Base-by-base conservation (phyloP, 345 rosid species). In the Citrus australasica region DNA sequence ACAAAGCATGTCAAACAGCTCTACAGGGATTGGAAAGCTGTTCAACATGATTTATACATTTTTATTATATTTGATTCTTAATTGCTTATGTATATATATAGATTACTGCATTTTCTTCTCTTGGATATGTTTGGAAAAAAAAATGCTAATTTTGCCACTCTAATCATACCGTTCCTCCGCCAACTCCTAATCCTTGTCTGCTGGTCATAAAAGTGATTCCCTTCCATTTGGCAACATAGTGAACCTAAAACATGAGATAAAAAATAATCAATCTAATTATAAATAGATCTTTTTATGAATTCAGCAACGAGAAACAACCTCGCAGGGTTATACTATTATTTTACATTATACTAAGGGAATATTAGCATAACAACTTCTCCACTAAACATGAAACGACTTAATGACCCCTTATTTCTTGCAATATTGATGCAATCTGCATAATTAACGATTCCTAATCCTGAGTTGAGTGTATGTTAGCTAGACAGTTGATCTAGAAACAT, bases 201-300 rank as follows among this genome's bases (percentile, higher is more conserved):
- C 98, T 95, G 17, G 99, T 95, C 99, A 95, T 95, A 84, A 95
- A 95, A 28, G 98, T 95, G 69, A 95, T 83, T 76, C 92, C 94
- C 79, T 84, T 95, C 99, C 99, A 95, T 87, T 92, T 93, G 9
- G 99, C 98, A 84, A 93, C 99, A 82, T 92, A 95, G 83, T 95
- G 99, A 80, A 95, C 91, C 99, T 95, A 77, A 72, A 79, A 67
- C 63, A 48, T 7, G 48, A 77, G 37, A 60, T 28, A 30, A 46
- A 42, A 46, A 46, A 46, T 46, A 46, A 46, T 46, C 51, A 46
- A 46, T 46, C 48, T 42, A 42, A 42, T 42, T 42, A 42, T 42
- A 42, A 69, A 16, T 66, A 80, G 17, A 80, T 67, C 22, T 37
- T 51, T 16, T 51, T 51, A 51, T 51, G 56, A 51, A 51, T 51